A percentile compares a stretch with the other conserved stretches of the same genome.
These are phyloP conservation scores for Cytospora piceae DNA, from an alignment of 2,329 filamentous ascomycete genomes.

Conservation along the genomic window DNA sequence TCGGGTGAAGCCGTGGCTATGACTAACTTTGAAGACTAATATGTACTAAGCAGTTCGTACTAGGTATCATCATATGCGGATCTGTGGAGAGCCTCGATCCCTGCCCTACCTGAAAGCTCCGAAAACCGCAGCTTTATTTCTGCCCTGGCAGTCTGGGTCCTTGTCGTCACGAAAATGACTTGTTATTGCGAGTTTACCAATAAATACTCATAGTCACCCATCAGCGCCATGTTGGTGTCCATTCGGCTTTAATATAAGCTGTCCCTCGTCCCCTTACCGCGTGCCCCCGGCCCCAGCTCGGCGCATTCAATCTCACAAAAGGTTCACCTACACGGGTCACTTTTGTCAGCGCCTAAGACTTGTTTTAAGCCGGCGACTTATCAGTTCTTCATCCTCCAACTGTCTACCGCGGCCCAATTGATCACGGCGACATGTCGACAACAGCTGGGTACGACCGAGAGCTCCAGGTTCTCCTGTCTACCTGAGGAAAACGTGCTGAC, in stretches of 20 bases:
- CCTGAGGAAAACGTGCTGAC: conserved; percentile 31
- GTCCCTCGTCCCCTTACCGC: neutral
- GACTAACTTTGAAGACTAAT: neutral
- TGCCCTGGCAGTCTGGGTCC: neutral
- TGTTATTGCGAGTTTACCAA: neutral
- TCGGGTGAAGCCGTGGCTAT: neutral
- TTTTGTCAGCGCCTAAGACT: neutral
- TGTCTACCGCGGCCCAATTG: neutral
- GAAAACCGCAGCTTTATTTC: conserved; percentile 9
- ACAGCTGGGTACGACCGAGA: conserved; percentile 46
- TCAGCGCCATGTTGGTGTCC: neutral
- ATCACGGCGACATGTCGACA: conserved; percentile 51
- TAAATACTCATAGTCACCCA: neutral
- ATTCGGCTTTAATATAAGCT: conserved; percentile 1
- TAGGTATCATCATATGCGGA: neutral
- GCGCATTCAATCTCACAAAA: neutral
- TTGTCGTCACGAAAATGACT: neutral
- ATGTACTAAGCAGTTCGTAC: too few species aligned
- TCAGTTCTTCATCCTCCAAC: neutral
- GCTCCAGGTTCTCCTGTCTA: neutral
- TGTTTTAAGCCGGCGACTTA: neutral
- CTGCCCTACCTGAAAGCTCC: conserved; percentile 1
- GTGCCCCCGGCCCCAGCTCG: neutral
- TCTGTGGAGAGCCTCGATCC: neutral
- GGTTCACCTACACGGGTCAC: neutral